Base-by-base conservation (phyloP, 768 basidiomycete species). In the Psilocybe sp. region DNA sequence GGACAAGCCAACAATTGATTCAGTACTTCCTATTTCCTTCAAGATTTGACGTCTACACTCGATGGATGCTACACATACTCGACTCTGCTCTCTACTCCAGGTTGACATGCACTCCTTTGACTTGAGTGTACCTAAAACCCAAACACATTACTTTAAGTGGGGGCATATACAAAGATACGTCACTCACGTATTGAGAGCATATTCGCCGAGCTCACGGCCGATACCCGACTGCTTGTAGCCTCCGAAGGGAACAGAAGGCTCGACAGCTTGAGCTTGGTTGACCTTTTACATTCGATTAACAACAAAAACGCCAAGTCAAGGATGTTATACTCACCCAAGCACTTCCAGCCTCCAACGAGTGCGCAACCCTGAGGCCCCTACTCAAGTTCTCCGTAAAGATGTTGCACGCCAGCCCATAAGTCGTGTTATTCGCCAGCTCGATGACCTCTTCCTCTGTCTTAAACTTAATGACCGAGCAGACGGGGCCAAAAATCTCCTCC, bases 221-320 rank as follows among this genome's bases (percentile, higher is more conserved):
- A 91, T 84, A 51, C 89, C 90, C 34, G 81, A 84, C 60, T 87
- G 81, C 74, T 92, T 94, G 77, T 76, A 92, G 9, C 92, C 92
- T 53, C 92, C 92, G 61, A 93, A 93, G 0, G 92, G 89, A 15
- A 89, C 74, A 20, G 75, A 72, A 3, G 75, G 55, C 57, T 85
- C 12, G 84, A 62, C 51, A 66, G 63, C 60, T 80, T 79, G 40
- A 66, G 49, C 69, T 50, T 74, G 76, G 61, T 82, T 82, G 34
- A 81, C 59, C 69, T 75, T 53, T n/a, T 28, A 40, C 5, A 23
- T 35, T 40, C 18, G 1, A 42, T 14, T 37, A 18, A 32, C n/a
- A 9, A 12, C 13, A n/a, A 14, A 18, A 46, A 3, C 0, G 13
- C 33, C 12, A 41, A 39, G 3, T 4, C 16, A 32, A 15, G 32